These are phyloP conservation scores for Sordariomycetes sp. DNA, from an alignment of 2,329 filamentous ascomycete genomes.

Conservation along the genomic window DNA sequence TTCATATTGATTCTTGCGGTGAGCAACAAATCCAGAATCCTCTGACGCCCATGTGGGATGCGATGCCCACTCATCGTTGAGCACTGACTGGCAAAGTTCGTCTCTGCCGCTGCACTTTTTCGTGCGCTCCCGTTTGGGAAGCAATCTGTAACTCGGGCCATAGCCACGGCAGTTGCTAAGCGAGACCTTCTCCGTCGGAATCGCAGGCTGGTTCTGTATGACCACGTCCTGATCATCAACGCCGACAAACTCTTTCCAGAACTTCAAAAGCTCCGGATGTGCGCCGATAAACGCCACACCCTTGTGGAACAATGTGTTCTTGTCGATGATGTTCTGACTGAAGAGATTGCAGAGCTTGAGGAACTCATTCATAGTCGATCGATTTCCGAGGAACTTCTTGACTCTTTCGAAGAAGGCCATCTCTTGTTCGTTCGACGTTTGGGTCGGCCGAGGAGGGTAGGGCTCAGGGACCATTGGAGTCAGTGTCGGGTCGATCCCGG, in stretches of 20 bases:
- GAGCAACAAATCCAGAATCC: constrained; percentile 93
- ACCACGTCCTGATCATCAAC: constrained; percentile 69
- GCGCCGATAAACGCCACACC: constrained; percentile 79
- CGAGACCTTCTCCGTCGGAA: constrained; percentile 75
- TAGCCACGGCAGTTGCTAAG: constrained; percentile 93
- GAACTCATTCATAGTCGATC: constrained; percentile 89
- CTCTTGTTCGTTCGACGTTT: constrained; percentile 74
- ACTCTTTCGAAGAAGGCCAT: constrained; percentile 91
- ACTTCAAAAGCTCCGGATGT: constrained; percentile 80
- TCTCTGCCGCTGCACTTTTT: constrained; percentile 92
- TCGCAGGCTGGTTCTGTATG: constrained; percentile 68
- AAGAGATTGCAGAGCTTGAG: constrained; percentile 95
- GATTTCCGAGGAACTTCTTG: constrained; percentile 92
- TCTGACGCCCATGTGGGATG: constrained; percentile 98
- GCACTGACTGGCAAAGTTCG: constrained; percentile 82
- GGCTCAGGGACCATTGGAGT: constrained; percentile 85
- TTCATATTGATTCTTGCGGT: constrained; percentile 92
- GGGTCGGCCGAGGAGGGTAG: constrained; percentile 63
- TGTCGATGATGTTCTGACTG: constrained; percentile 85
- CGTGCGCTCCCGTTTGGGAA: constrained; percentile 83
- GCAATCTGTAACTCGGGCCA: constrained; percentile 86
- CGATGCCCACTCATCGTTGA: constrained; percentile 98
- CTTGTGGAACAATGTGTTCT: constrained; percentile 72
- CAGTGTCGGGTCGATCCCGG: constrained; percentile 69
- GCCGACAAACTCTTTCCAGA: constrained; percentile 77